Evolutionary conservation across 108 stramenopile species (phyloP).

Genomic region (Nitzschia sp.): DNA sequence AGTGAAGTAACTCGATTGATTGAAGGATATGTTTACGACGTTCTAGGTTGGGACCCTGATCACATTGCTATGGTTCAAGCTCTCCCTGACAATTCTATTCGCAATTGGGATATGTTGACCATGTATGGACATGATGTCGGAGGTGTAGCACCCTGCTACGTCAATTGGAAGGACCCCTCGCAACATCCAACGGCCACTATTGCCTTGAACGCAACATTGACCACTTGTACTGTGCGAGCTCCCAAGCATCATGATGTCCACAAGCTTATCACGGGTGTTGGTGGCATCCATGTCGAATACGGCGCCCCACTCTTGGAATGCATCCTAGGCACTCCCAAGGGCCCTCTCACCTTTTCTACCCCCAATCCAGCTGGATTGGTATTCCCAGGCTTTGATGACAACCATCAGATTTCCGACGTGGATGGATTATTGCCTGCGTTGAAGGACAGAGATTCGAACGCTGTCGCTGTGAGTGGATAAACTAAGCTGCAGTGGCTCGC

Average conservation of each 20-base stretch:
- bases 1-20: conserved; percentile 16
- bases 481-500: no score
- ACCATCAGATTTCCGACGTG: not conserved
- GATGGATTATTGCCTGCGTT: no score
- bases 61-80: conserved; percentile 31
- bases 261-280: conserved; percentile 24
- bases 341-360: conserved; percentile 14
- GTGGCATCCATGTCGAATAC: conserved; percentile 14
- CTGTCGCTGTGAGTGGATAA: no score
- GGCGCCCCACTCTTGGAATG: conserved; percentile 14
- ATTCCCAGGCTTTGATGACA: conserved; percentile 22
- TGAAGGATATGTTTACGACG: conserved; percentile 28
- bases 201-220: conserved; percentile 3
- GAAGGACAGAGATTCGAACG: no score
- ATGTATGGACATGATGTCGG: conserved; percentile 35
- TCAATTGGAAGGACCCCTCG: conserved; percentile 18
- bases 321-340: conserved; percentile 17
- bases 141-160: conserved; percentile 21
- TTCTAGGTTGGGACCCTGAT: conserved; percentile 35
- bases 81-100: conserved; percentile 14
- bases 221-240: conserved; percentile 7
- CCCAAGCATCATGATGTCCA: conserved; percentile 21
- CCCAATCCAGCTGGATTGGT: conserved; percentile 15
- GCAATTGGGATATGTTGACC: conserved; percentile 29
- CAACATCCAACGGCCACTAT: conserved; percentile 25